These are phyloP conservation scores for Sporothrix mexicana DNA, from an alignment of 2,329 filamentous ascomycete genomes.

Conservation along the genomic window DNA sequence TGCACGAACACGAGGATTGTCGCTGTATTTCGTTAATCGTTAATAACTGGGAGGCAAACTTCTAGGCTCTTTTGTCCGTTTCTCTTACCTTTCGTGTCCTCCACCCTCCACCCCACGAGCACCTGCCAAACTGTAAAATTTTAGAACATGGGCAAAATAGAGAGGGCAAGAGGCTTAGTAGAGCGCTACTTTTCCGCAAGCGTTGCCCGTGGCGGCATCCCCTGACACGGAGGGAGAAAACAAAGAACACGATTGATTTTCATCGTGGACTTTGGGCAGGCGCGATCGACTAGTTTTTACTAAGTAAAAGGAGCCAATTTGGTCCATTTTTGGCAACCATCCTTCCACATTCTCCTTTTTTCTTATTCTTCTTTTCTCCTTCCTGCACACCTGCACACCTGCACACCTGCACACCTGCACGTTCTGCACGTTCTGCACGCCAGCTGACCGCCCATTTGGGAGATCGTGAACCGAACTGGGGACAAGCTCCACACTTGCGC, in stretches of 20 bases:
- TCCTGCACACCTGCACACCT: background rate
- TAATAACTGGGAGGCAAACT: background rate
- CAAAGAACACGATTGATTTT: background rate
- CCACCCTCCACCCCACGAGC: no score
- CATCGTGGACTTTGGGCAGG: conserved; percentile 12
- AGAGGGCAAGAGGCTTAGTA: background rate
- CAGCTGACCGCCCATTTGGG: conserved; percentile 34
- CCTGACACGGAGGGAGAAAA: conserved; percentile 11
- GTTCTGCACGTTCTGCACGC: conserved; percentile 19
- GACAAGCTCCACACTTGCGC: conserved; percentile 7
- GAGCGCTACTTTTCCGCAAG: conserved; percentile 26
- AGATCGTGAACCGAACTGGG: conserved; percentile 27
- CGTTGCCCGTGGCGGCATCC: conserved; percentile 9
- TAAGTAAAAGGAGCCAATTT: background rate
- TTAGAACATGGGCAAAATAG: background rate
- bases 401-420: background rate
- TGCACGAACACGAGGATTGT: conserved; percentile 18
- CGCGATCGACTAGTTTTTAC: conserved; percentile 2
- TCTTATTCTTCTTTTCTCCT: background rate
- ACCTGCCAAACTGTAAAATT: no score
- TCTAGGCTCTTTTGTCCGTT: background rate
- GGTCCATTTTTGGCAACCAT: background rate
- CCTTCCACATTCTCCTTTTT: no score
- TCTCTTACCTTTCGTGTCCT: background rate
- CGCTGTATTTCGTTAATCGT: background rate